Base-by-base conservation (phyloP, 192 early-diverging fungal genomes). In the Chytriomyces hyalinus region DNA sequence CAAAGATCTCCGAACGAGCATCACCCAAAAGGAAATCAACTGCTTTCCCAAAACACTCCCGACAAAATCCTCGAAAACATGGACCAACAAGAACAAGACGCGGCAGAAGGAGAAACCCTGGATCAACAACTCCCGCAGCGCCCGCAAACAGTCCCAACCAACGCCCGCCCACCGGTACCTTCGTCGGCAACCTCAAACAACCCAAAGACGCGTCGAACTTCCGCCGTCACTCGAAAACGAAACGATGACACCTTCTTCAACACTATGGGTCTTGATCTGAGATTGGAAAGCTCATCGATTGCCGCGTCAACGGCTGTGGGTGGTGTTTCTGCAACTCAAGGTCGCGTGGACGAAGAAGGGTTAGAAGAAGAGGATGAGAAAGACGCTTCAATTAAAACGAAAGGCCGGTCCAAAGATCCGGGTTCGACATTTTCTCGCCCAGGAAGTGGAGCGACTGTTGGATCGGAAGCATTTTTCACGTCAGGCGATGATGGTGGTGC, bases 191-290 rank as follows among this genome's bases (percentile, higher is more conserved):
- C 15, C 53, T 57, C 53, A 57, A 20, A n/a, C 53, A 20, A 13
- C 15, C 15, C 15, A 57, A 57, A 57, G 53, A 36, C 36, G 36
- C 53, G 53, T 13, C 20, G 15, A 20, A n/a, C 53, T n/a, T 13
- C 20, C 53, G 20, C 53, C 13, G 20, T 57, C 13, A 57, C 13
- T 20, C 53, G 53, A 13, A 57, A 57, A 20, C 53, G 53, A 57
- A 57, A 13, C 53, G 53, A 57, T 57, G 53, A 57, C 53, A 57
- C 15, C 53, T 57, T 57, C 20, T 57, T 57, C 53, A 57, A 57
- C 5, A 57, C 53, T 3, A 57, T 57, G 53, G 53, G 53, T 20
- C 53, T 57, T 3, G 53, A 57, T 57, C 53, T 57, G 15, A 36
- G 36, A 36, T 36, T 36, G 36, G 36, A 36, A 36, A 36, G 36